These are phyloP conservation scores for Endoconidiophora laricicola DNA, from an alignment of 2,329 filamentous ascomycete genomes.

Conservation along the genomic window DNA sequence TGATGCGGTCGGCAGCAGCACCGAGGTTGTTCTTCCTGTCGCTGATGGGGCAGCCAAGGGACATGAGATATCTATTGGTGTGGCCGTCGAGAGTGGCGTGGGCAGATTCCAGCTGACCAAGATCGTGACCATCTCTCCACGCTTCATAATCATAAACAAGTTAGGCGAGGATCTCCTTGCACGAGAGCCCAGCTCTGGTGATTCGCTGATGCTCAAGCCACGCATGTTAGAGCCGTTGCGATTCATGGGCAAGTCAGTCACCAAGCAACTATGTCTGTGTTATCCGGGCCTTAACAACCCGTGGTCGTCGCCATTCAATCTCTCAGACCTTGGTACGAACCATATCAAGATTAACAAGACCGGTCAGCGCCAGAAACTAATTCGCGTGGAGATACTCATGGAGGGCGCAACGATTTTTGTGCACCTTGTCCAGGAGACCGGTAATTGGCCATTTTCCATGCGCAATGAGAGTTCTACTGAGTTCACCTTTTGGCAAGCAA, in stretches of 20 bases:
- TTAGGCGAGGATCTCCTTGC: constrained; percentile 77
- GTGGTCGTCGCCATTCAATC: constrained; percentile 96
- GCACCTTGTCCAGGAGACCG: constrained; percentile 75
- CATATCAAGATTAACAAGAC: constrained; percentile 88
- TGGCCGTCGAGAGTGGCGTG: constrained; percentile 77
- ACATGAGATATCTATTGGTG: constrained; percentile 78
- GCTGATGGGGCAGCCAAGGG: constrained; percentile 21
- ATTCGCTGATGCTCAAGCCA: constrained; percentile 59
- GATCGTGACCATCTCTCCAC: constrained; percentile 79
- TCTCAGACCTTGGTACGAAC: constrained; percentile 80
- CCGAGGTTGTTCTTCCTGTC: constrained; percentile 71
- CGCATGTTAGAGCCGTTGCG: constrained; percentile 75
- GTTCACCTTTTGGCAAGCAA: constrained; percentile 90
- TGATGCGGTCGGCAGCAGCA: constrained; percentile 86
- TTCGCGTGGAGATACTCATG: constrained; percentile 78
- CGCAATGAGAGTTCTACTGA: constrained; percentile 94
- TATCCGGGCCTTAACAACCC: constrained; percentile 91
- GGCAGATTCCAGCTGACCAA: constrained; percentile 98
- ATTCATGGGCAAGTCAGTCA: constrained; percentile 66
- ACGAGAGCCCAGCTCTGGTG: constrained; percentile 79
- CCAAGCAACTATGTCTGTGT: constrained; percentile 83
- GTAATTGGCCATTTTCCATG: constrained; percentile 98
- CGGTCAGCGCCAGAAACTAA: constrained; percentile 73
- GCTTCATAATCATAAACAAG: constrained; percentile 90
- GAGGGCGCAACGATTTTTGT: constrained; percentile 89